A percentile compares a stretch with the other conserved stretches of the same genome.
Evolutionary conservation across 371 early-diverging fungal genomes (phyloP).

Genomic region (Syncephalis plumigaleata): DNA sequence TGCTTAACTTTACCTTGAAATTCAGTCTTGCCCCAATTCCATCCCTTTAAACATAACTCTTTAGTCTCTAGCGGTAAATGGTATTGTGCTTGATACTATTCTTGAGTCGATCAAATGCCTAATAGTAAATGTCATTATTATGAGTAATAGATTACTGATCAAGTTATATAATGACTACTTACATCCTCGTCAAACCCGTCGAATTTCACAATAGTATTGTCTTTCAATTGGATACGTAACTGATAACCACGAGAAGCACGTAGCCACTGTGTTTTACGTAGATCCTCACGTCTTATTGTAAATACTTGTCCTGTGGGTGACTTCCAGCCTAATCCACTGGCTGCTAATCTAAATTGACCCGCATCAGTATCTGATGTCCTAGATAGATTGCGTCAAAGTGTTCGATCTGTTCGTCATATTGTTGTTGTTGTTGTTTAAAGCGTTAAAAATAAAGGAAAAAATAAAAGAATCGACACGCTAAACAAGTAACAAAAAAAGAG

Average conservation of each 20-base stretch:
- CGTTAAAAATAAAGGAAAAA: no score
- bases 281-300: slow-evolving; percentile 45
- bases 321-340: slow-evolving; percentile 74
- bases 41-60: slow-evolving; percentile 78
- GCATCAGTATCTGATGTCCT: slow-evolving; percentile 15
- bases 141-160: neutral
- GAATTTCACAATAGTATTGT: slow-evolving; percentile 58
- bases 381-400: slow-evolving; percentile 21
- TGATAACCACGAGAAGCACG: slow-evolving; percentile 75
- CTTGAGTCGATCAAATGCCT: slow-evolving; percentile 67
- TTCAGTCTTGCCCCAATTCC: slow-evolving; percentile 92
- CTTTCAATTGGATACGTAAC: slow-evolving; percentile 50
- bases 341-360: slow-evolving; percentile 53
- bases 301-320: slow-evolving; percentile 27
- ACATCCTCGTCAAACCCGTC: slow-evolving; percentile 79
- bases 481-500: no score
- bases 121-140: slow-evolving; percentile 3
- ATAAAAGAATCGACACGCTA: no score
- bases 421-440: no score
- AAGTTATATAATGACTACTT: slow-evolving; percentile 4
- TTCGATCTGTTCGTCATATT: no score
- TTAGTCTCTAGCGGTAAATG: slow-evolving; percentile 55
- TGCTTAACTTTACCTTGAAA: slow-evolving; percentile 34
- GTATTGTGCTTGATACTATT: slow-evolving; percentile 48
- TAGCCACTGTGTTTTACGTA: slow-evolving; percentile 49